phyloP scores from a whole-genome alignment of 352 stramenopile species.

The Phytophthora palmivora region DNA sequence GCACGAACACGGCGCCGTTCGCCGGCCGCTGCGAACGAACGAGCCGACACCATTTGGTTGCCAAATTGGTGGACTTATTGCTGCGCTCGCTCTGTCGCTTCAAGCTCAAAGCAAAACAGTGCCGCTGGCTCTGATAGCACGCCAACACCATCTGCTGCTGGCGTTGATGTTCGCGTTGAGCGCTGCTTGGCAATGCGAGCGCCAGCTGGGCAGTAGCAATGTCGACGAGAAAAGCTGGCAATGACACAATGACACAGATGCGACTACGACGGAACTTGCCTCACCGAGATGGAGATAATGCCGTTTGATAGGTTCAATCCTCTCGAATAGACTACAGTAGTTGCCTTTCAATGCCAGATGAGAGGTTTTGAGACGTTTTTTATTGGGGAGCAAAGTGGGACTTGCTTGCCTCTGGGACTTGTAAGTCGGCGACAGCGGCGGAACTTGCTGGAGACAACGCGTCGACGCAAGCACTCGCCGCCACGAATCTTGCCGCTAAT shows the following conservation, averaged over 20 bases:
- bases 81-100: neutral
- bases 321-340: neutral
- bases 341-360: constrained; percentile 5
- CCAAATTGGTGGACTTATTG: constrained; percentile 16
- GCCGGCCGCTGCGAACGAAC: constrained; percentile 15
- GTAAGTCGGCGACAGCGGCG: constrained; percentile 18
- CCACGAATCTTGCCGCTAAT: constrained; percentile 23
- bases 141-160: constrained; percentile 22
- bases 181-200: constrained; percentile 5
- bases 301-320: neutral
- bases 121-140: constrained; percentile 24
- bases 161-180: constrained; percentile 3
- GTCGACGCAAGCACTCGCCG: constrained; percentile 11
- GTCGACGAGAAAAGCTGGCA: constrained; percentile 13
- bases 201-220: constrained; percentile 17
- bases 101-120: constrained; percentile 2
- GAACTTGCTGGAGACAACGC: constrained; percentile 18
- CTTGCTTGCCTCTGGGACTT: constrained; percentile 1
- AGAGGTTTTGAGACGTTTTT: constrained; percentile 28
- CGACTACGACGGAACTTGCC: neutral
- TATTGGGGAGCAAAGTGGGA: constrained; percentile 18
- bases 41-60: neutral
- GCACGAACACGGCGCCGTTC: constrained; percentile 11
- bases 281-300: constrained; percentile 29
- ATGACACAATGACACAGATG: constrained; percentile 5